Percentiles rank a stretch among this genome's conserved stretches.
These are phyloP conservation scores for Cadophora luteo-olivacea DNA, from an alignment of 2,329 filamentous ascomycete species.

Conservation along the genomic window DNA sequence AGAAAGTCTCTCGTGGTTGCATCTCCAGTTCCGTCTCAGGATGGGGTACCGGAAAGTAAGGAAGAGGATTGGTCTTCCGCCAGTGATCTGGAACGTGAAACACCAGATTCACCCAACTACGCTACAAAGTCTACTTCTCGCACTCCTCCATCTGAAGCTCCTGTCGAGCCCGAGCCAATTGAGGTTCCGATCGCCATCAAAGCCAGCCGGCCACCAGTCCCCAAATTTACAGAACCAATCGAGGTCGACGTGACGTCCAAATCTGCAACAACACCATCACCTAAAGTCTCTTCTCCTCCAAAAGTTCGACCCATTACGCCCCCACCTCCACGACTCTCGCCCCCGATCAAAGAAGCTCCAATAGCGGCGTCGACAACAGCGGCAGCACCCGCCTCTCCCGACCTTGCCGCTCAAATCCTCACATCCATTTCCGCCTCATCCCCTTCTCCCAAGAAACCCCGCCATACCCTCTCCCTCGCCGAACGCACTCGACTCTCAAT, in stretches of 20 bases:
- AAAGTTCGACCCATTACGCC: slow-evolving; percentile 4
- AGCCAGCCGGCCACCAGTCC: slow-evolving; percentile 6
- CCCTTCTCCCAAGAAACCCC: slow-evolving; percentile 62
- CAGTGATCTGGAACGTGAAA: slow-evolving; percentile 32
- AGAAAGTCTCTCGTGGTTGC: slow-evolving; percentile 14
- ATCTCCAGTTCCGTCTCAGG: slow-evolving; percentile 7
- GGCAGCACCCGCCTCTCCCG: slow-evolving; percentile 1
- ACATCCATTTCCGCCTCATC: slow-evolving; percentile 61
- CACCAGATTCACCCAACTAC: slow-evolving; percentile 27
- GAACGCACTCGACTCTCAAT: slow-evolving; percentile 86
- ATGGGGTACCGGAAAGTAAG: slow-evolving; percentile 8
- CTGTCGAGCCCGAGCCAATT: background rate
- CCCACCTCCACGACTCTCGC: slow-evolving; percentile 1
- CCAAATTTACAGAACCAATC: background rate
- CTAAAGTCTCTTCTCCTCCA: slow-evolving; percentile 21
- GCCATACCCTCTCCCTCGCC: slow-evolving; percentile 68
- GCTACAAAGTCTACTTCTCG: slow-evolving; percentile 35
- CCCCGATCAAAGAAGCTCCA: background rate
- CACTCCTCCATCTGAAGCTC: slow-evolving; percentile 33
- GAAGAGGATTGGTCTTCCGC: slow-evolving; percentile 39
- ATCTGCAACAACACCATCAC: background rate
- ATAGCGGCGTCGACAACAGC: too few species aligned
- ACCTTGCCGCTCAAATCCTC: slow-evolving; percentile 63
- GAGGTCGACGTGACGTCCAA: background rate
- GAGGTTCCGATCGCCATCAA: background rate